Evolutionary conservation across 495 filamentous ascomycete species (phyloP), one percentile per base, ranked within the genome.

Genomic region (Aspergillus sclerotioniger): DNA sequence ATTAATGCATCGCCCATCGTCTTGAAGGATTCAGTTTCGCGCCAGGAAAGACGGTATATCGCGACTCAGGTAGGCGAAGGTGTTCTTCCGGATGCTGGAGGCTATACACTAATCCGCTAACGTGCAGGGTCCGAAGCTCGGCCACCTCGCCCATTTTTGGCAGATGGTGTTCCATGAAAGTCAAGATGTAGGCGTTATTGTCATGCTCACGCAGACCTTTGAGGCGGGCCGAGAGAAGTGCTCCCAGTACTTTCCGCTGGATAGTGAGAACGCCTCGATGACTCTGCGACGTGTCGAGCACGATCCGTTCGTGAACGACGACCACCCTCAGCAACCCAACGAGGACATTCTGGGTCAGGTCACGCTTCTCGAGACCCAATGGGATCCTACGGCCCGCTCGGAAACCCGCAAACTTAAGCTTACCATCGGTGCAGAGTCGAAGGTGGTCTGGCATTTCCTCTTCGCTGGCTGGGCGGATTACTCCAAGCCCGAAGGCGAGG

Each of bases 401-500:
- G 80, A 84, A 44, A 66, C 87, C 21, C 79, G 84, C 20, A 83
- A 83, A 60, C 67, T 88, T 10, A 64, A 75, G 44, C 66, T 88
- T 43, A 74, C 68, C 6, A 71, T 85, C 45, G 83, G 82, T 1
- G 80, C 82, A 25, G 75, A 85, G 54, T 80, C 85, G 33, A 91
- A 88, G 66, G 83, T 81, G 2, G 83, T 98, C 41, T 95, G 85
- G 84, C 94, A 99, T 71, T 86, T 95, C 47, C 81, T 96, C 7
- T 99, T 96, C 71, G 87, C 86, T 52, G 88, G 85, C 48, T 99
- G 95, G 94, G 91, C 94, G 33, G 94, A 99, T 72, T 96, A 94
- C 65, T 86, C 87, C 20, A 88, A 95, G 10, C 93, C 95, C 0
- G 87, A 89, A 65, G 83, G 89, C 20, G 83, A 87, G 19, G 89